Conservation (phyloP, 805 yeast species). For the Nadsonia fulvescens region DNA sequence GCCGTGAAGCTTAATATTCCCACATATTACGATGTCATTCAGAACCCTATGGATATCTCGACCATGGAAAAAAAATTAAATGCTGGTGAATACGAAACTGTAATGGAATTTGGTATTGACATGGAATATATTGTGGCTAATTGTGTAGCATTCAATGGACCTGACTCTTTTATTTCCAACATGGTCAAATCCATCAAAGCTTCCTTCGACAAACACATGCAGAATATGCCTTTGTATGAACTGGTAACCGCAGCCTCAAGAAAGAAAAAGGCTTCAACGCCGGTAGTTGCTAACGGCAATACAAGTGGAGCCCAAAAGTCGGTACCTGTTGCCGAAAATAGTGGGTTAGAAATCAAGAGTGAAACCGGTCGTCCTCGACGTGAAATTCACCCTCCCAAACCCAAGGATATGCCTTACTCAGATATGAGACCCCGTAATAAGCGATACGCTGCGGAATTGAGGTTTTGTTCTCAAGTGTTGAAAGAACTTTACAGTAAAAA, state of each 20-base stretch:
- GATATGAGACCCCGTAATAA: slow-evolving; percentile 83
- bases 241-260: slow-evolving; percentile 10
- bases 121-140: slow-evolving; percentile 72
- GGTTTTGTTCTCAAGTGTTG: slow-evolving; percentile 66
- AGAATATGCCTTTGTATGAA: slow-evolving; percentile 64
- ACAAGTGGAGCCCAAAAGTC: slow-evolving; percentile 11
- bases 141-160: slow-evolving; percentile 75
- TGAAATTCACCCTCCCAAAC: slow-evolving; percentile 90
- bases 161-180: slow-evolving; percentile 61
- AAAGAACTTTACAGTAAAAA: slow-evolving; percentile 73
- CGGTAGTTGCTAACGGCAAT: slow-evolving; percentile 5
- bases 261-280: slow-evolving; percentile 4
- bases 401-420: slow-evolving; percentile 73
- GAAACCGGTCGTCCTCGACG: slow-evolving; percentile 77
- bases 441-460: slow-evolving; percentile 75
- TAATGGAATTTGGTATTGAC: slow-evolving; percentile 54
- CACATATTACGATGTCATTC: slow-evolving; percentile 65
- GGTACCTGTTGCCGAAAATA: too few relatives aligned
- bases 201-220: slow-evolving; percentile 81
- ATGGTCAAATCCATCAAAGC: slow-evolving; percentile 88
- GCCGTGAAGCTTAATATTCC: slow-evolving; percentile 78
- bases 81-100: slow-evolving; percentile 51
- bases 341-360: too few relatives aligned
- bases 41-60: slow-evolving; percentile 82
- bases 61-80: slow-evolving; percentile 72